Conservation (phyloP, 768 basidiomycete species). For the Termitomyces sp. region DNA sequence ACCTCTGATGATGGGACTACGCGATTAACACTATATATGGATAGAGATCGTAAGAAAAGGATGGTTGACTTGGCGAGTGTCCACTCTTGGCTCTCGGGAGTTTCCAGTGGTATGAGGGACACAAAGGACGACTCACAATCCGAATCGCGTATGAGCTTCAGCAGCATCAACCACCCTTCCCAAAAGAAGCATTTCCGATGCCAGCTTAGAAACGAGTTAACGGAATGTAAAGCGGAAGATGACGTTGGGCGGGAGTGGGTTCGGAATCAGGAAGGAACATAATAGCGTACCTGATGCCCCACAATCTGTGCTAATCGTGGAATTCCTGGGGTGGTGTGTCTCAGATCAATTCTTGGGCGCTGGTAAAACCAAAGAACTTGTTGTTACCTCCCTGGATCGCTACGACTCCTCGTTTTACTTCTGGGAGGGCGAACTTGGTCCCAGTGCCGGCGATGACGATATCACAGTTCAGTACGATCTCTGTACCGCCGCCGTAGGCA, state of each 20-base stretch:
- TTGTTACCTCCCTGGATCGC: slow-evolving; percentile 65
- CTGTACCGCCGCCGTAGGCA: slow-evolving; percentile 63
- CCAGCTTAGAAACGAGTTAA: slow-evolving; percentile 39
- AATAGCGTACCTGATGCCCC: slow-evolving; percentile 65
- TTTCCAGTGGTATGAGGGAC: not conserved
- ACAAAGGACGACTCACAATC: slow-evolving; percentile 54
- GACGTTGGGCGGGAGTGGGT: not conserved
- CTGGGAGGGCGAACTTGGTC: slow-evolving; percentile 70
- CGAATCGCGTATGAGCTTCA: slow-evolving; percentile 66
- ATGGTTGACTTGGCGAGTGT: no score
- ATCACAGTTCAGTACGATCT: slow-evolving; percentile 74
- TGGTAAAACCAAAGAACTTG: not conserved
- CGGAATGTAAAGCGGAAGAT: not conserved
- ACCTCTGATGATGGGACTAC: slow-evolving; percentile 58
- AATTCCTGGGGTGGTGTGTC: slow-evolving; percentile 42
- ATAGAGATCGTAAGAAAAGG: not conserved
- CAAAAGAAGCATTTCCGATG: slow-evolving; percentile 72
- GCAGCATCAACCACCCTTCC: slow-evolving; percentile 65
- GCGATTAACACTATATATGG: slow-evolving; percentile 56
- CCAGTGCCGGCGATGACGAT: slow-evolving; percentile 65
- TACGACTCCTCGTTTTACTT: slow-evolving; percentile 75
- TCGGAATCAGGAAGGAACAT: slow-evolving; percentile 1
- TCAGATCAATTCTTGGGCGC: not conserved
- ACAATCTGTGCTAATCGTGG: slow-evolving; percentile 61
- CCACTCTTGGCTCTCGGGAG: no score